These are phyloP conservation scores for Leccinellum luteum DNA, from an alignment of 768 basidiomycete species.

Conservation along the genomic window DNA sequence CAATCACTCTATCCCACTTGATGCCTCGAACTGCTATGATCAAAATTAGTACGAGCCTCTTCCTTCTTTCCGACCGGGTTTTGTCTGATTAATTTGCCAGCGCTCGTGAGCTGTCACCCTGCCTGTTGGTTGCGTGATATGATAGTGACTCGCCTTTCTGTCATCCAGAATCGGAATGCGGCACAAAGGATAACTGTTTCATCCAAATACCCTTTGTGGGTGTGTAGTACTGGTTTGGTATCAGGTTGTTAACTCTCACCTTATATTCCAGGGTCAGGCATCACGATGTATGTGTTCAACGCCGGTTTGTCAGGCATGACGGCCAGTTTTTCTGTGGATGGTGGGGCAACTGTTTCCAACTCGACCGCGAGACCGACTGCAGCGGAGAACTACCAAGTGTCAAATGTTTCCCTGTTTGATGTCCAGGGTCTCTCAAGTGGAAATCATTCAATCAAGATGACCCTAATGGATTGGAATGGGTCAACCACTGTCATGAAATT, in stretches of 20 bases:
- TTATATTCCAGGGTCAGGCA: slow-evolving; percentile 20
- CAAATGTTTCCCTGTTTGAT: slow-evolving; percentile 19
- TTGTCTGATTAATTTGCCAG: slow-evolving; percentile 7
- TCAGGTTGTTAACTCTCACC: neutral
- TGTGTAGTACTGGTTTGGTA: neutral
- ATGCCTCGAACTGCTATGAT: slow-evolving; percentile 20
- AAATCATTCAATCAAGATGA: slow-evolving; percentile 23
- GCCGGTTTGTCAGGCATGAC: slow-evolving; percentile 20
- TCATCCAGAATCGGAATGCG: slow-evolving; percentile 16
- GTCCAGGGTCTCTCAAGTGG: slow-evolving; percentile 16
- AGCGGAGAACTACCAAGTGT: slow-evolving; percentile 15
- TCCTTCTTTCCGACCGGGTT: neutral
- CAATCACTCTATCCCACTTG: slow-evolving; percentile 13
- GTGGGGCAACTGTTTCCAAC: slow-evolving; percentile 1
- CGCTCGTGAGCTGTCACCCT: slow-evolving; percentile 13
- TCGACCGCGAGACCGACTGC: slow-evolving; percentile 3
- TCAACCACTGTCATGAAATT: slow-evolving; percentile 22
- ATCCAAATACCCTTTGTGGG: slow-evolving; percentile 23
- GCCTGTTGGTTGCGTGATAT: neutral
- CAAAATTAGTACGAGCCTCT: slow-evolving; percentile 21
- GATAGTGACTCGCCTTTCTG: neutral
- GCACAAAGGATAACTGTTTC: slow-evolving; percentile 10
- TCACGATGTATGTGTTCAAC: slow-evolving; percentile 25
- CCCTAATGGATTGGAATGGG: slow-evolving; percentile 19
- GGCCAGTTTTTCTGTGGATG: slow-evolving; percentile 23